Percentiles rank a stretch among this genome's conserved stretches.
Conservation (phyloP, 108 stramenopile genomes). For the Nannochloropsis oceanica region DNA sequence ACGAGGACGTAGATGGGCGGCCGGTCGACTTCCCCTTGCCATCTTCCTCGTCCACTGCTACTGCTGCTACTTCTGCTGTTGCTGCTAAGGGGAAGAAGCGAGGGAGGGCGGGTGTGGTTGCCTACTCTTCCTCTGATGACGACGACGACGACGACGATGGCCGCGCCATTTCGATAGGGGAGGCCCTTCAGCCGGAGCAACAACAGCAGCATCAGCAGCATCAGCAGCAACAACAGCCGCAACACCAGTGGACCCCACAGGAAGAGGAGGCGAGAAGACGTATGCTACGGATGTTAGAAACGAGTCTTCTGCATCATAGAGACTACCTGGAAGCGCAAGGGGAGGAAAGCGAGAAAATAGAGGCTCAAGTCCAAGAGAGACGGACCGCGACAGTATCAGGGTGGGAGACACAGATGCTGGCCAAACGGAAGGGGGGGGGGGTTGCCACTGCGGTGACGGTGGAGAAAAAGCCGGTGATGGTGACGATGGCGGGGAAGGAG, state of each 20-base stretch:
- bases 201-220: background rate
- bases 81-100: background rate
- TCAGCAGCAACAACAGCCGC: background rate
- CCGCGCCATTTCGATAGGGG: background rate
- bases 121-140: background rate
- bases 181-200: background rate
- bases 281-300: constrained; percentile 10
- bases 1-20: background rate
- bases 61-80: too few relatives aligned
- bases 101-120: background rate
- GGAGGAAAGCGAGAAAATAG: background rate
- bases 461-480: background rate
- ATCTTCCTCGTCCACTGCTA: background rate
- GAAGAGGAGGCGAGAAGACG: background rate
- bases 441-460: background rate
- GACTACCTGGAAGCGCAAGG: constrained; percentile 14
- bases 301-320: constrained; percentile 1
- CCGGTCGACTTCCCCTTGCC: background rate
- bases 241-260: background rate
- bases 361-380: background rate
- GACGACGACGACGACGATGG: constrained; percentile 5
- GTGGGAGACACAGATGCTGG: background rate
- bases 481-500: background rate
- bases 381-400: background rate
- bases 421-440: background rate